phyloP scores from a whole-genome alignment of 768 basidiomycete species.

The Mycena alexandri region DNA sequence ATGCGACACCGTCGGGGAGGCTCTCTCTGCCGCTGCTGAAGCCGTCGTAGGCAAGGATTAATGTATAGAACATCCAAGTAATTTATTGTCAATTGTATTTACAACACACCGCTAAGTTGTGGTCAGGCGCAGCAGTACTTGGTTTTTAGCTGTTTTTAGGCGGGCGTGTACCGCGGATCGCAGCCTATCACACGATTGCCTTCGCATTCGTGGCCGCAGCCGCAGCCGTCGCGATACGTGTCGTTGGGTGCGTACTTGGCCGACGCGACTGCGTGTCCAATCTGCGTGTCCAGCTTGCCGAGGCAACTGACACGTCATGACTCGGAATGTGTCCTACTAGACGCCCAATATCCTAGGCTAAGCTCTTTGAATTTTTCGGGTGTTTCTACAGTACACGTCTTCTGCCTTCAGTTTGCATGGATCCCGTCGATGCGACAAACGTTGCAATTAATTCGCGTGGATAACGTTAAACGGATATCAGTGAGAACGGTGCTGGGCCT shows the following conservation, averaged over 20 bases:
- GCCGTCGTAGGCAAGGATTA: neutral
- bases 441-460: neutral
- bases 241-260: neutral
- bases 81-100: neutral
- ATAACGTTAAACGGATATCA: neutral
- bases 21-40: constrained; percentile 43
- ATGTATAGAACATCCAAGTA: constrained; percentile 1
- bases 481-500: neutral
- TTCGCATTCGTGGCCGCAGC: constrained; percentile 23
- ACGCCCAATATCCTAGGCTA: constrained; percentile 21
- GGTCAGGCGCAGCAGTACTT: neutral
- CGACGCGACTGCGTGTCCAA: constrained; percentile 28
- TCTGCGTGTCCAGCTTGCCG: neutral
- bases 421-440: neutral
- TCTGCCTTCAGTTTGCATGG: neutral
- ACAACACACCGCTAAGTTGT: neutral
- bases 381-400: too few species aligned
- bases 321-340: constrained; percentile 21
- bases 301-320: constrained; percentile 23
- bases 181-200: constrained; percentile 10
- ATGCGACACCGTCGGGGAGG: constrained; percentile 56
- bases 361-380: too few species aligned
- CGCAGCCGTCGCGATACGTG: constrained; percentile 25
- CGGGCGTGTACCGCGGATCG: constrained; percentile 9
- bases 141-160: too few species aligned